Percentiles rank a stretch among this genome's conserved stretches.
These are phyloP conservation scores for Heliamphora ciliata DNA, from an alignment of 179 eudicot genomes.

Conservation along the genomic window DNA sequence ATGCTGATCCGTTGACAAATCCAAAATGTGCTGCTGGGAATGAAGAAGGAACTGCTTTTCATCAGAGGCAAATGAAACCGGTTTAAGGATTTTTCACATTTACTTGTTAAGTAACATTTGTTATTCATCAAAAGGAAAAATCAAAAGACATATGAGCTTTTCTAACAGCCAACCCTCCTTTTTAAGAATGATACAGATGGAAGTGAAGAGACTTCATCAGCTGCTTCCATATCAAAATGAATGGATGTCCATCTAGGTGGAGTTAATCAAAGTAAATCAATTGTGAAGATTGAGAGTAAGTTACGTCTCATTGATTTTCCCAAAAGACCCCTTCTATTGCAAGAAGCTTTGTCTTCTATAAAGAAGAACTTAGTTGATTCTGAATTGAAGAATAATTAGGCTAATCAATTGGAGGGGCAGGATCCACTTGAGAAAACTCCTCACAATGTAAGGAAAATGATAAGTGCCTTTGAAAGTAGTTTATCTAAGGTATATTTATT, in stretches of 20 bases:
- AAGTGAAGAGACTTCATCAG: conserved; percentile 23
- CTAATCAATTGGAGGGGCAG: conserved; percentile 29
- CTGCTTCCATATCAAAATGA: conserved; percentile 11
- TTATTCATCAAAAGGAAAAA: background rate
- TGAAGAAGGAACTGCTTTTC: conserved; percentile 5
- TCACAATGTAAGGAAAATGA: conserved; percentile 63
- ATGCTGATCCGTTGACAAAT: background rate
- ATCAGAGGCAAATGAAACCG: conserved; percentile 20
- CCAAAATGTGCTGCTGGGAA: background rate
- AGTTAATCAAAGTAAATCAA: conserved; percentile 9
- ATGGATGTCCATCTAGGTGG: background rate
- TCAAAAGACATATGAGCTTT: background rate
- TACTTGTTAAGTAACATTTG: background rate
- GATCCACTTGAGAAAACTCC: conserved; percentile 39
- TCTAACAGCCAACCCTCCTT: conserved; percentile 22
- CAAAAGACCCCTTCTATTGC: conserved; percentile 10
- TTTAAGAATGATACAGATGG: conserved; percentile 36
- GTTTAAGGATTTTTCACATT: conserved; percentile 34
- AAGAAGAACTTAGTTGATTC: background rate
- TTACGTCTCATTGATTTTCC: conserved; percentile 6
- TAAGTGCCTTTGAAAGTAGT: conserved; percentile 60
- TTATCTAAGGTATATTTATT: conserved; percentile 45
- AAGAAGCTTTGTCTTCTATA: conserved; percentile 5
- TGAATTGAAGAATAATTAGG: conserved; percentile 22
- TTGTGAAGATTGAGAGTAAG: conserved; percentile 13